Conservation (phyloP, 2,329 filamentous ascomycete genomes). For the Xylaria hypoxylon region DNA sequence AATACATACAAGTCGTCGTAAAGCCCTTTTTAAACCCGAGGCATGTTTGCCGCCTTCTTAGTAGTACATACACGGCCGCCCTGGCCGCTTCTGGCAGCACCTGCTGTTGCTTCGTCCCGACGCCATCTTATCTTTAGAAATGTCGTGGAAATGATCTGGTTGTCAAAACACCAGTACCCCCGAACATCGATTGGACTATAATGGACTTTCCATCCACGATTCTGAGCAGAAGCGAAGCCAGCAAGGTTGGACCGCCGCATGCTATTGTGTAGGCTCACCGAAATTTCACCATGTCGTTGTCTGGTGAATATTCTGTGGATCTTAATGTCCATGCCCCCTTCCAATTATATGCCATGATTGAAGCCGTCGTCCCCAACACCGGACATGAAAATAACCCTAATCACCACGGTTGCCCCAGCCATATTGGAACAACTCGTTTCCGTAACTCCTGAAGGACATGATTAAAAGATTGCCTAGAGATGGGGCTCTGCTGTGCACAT, state of each 20-base stretch:
- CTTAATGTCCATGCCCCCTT: constrained; percentile 11
- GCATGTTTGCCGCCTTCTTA: constrained; percentile 38
- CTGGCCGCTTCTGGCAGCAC: constrained; percentile 32
- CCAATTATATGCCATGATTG: constrained; percentile 29
- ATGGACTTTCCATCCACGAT: neutral
- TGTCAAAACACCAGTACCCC: neutral
- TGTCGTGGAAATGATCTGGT: constrained; percentile 4
- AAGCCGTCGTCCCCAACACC: constrained; percentile 44
- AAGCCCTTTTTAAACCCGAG: constrained; percentile 34
- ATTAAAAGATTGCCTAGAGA: constrained; percentile 13
- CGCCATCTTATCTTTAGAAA: neutral
- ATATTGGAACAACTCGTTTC: constrained; percentile 23
- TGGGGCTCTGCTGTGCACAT: constrained; percentile 16
- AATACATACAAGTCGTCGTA: constrained; percentile 35
- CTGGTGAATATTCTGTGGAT: constrained; percentile 23
- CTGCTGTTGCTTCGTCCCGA: constrained; percentile 4
- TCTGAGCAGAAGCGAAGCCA: constrained; percentile 8
- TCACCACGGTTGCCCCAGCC: constrained; percentile 15
- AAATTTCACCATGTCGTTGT: constrained; percentile 15
- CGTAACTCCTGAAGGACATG: constrained; percentile 32
- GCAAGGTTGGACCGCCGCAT: constrained; percentile 6
- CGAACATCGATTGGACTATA: neutral
- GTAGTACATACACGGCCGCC: constrained; percentile 46
- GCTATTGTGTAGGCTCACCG: constrained; percentile 7
- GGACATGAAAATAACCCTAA: constrained; percentile 37